Base-by-base conservation (phyloP, 2,329 filamentous ascomycete genomes). In the Trichoderma simmonsii region DNA sequence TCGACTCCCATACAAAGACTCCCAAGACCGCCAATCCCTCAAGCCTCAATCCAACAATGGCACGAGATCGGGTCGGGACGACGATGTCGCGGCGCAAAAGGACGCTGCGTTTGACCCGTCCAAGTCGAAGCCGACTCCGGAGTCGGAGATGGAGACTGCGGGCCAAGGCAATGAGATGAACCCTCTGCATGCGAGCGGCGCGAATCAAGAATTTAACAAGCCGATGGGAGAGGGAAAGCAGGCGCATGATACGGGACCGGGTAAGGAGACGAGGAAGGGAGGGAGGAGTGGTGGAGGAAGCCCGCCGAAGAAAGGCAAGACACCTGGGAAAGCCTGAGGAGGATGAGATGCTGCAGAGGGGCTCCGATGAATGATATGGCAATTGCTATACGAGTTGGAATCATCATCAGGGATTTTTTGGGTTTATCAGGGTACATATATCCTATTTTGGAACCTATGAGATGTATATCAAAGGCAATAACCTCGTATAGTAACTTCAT, bases 101-200 rank as follows among this genome's bases (percentile, higher is more conserved):
- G 85, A 90, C 56, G 86, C 90, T 0, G 91, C 94, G 1, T 97
- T 93, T 81, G 86, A 93, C 78, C 89, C 90, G 0, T 81, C 85
- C 70, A 88, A 88, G 79, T 95, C 92, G 30, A 83, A 85, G 24
- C 93, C 92, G 30, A 83, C 85, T 24, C 93, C 93, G 0, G 90
- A 94, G 78, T 77, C 81, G 26, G 88, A 89, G 81, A 87, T 83
- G 75, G 74, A 81, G 6, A 75, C 80, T 34, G 84, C 84, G 9
- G 81, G 79, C 7, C 77, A 82, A 34, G 74, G 83, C 67, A 68
- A 74, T 72, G 75, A 75, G 39, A 71, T 69, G 12, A 77, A 78
- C 28, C 78, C 83, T 43, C 77, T 88, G 18, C 77, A 85, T 6
- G 77, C 78, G 14, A 85, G 83, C 76, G 83, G 84, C 12, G 83